Evolutionary conservation across 331 rosid genomes (phyloP), one percentile per base, ranked within the genome.

Genomic region (Telfairia occidentalis): DNA sequence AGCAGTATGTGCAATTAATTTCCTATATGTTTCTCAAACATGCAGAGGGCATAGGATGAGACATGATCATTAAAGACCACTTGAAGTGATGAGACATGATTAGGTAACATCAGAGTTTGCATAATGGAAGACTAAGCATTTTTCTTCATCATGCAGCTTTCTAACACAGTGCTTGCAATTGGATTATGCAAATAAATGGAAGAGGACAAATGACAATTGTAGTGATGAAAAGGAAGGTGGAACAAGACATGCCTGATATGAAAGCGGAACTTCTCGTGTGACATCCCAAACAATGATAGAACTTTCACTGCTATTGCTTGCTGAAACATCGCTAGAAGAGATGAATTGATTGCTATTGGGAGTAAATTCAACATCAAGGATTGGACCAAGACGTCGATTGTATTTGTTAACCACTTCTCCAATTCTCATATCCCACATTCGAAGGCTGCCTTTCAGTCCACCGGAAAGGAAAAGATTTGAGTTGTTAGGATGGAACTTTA

Each of bases 261-360:
- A 90, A 67, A 90, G 86, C 0, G 97, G 96, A 73, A 92, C 87
- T 83, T 95, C 86, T 61, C 92, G 84, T 0, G 85, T 81, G 73
- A 87, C 86, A 84, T 95, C 99, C 97, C 99, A 95, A 78, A 95
- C 89, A 58, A 87, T 86, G 54, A 95, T 86, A 57, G 96, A 87
- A 48, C 90, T 90, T 84, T 92, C 93, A 70, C 91, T 92, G 63
- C 83, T 77, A 79, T 88, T 90, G 79, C 85, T 83, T 78, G 89
- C 80, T 18, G 97, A 83, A 74, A 87, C 88, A 80, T 90, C 96
- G 74, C 96, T 86, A 1, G 97, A 87, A 58, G 96, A 90, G 66
- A 92, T 85, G 79, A 95, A 86, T 73, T 92, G 90, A 78, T 84
- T 89, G 75, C 97, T 89, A 54, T 78, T 82, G 9, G 43, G 73